These are phyloP conservation scores for Myxozyma neotropica DNA, from an alignment of 805 yeast species.

Conservation along the genomic window DNA sequence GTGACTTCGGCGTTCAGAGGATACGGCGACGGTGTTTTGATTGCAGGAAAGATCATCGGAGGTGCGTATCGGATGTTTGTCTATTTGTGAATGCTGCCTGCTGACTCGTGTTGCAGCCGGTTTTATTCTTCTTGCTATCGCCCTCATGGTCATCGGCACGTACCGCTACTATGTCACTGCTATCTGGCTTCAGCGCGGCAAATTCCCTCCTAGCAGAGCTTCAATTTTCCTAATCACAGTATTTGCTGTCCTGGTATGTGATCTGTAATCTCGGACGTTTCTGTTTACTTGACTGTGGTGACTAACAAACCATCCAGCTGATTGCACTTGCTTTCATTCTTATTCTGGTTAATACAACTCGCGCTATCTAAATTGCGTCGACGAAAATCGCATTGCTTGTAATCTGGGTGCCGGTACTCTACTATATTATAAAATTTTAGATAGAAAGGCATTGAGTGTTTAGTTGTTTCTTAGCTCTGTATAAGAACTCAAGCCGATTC, in stretches of 20 bases:
- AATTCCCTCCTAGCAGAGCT: constrained; percentile 30
- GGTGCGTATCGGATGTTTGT: constrained; percentile 3
- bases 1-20: constrained; percentile 56
- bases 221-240: constrained; percentile 23
- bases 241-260: constrained; percentile 19
- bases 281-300: background rate
- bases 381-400: background rate
- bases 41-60: constrained; percentile 25
- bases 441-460: no score
- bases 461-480: no score
- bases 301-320: constrained; percentile 7
- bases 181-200: constrained; percentile 31
- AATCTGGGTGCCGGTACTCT: no score
- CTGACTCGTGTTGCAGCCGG: constrained; percentile 9
- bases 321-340: constrained; percentile 22
- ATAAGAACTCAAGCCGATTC: no score
- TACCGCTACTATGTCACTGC: constrained; percentile 29
- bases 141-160: constrained; percentile 24
- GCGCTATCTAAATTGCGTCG: constrained; percentile 2
- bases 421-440: no score
- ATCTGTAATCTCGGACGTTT: background rate
- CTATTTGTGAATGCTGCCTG: background rate
- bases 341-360: constrained; percentile 24
- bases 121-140: constrained; percentile 21
- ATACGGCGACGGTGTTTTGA: constrained; percentile 26